These are phyloP conservation scores for Cydonia oblonga DNA, from an alignment of 331 rosid genomes.

Conservation along the genomic window DNA sequence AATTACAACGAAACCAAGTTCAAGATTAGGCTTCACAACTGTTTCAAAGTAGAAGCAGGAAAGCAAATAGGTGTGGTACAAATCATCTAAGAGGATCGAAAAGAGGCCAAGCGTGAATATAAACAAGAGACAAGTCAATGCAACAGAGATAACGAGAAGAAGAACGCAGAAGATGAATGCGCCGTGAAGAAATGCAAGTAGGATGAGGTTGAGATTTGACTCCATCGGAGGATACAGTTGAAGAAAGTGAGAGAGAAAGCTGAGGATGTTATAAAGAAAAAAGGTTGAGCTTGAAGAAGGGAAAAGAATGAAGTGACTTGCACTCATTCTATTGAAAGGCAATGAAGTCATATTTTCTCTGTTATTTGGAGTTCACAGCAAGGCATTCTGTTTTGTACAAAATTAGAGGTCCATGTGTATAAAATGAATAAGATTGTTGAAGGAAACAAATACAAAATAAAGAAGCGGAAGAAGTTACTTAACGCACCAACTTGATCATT, in stretches of 20 bases:
- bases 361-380: background rate
- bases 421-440: no score
- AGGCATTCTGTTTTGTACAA: background rate
- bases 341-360: background rate
- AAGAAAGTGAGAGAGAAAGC: background rate
- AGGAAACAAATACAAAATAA: no score
- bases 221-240: conserved; percentile 19
- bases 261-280: background rate
- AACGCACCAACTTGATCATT: no score
- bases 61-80: conserved; percentile 21
- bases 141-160: conserved; percentile 17
- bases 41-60: conserved; percentile 17
- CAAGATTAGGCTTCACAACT: conserved; percentile 24
- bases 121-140: conserved; percentile 22
- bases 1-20: conserved; percentile 31
- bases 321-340: conserved; percentile 26
- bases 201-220: conserved; percentile 46
- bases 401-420: no score
- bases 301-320: conserved; percentile 20
- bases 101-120: conserved; percentile 30
- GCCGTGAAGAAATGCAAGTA: conserved; percentile 47
- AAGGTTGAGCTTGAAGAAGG: conserved; percentile 14
- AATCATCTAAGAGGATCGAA: conserved; percentile 25
- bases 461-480: no score
- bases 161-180: conserved; percentile 39